Evolutionary conservation across 2,329 filamentous ascomycete genomes (phyloP).

Genomic region (Beauveria brongniartii): DNA sequence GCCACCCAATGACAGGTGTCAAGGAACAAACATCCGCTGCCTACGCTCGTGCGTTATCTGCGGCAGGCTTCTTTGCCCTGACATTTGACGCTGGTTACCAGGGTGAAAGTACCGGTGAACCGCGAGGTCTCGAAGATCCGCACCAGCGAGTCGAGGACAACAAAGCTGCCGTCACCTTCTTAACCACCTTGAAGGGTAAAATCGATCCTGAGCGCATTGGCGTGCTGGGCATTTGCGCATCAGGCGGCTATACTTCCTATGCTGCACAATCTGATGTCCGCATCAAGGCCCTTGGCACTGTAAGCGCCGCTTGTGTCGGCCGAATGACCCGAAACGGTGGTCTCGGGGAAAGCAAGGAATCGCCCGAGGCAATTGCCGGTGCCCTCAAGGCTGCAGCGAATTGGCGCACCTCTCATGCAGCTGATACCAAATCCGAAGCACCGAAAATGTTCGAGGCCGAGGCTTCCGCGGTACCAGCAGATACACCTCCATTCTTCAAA

Average conservation of each 20-base stretch:
- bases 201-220: slow-evolving; percentile 26
- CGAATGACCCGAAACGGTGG: slow-evolving; percentile 17
- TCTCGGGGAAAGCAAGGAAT: slow-evolving; percentile 4
- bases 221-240: slow-evolving; percentile 30
- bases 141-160: slow-evolving; percentile 27
- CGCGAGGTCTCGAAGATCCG: slow-evolving; percentile 29
- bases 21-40: slow-evolving; percentile 29
- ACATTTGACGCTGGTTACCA: slow-evolving; percentile 29
- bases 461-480: neutral
- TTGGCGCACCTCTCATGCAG: slow-evolving; percentile 3
- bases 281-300: slow-evolving; percentile 28
- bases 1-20: slow-evolving; percentile 22
- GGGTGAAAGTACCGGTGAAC: slow-evolving; percentile 27
- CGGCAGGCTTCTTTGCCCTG: slow-evolving; percentile 23
- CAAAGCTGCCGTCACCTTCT: slow-evolving; percentile 26
- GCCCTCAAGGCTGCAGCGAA: slow-evolving; percentile 9
- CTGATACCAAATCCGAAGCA: neutral
- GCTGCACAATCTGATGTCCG: slow-evolving; percentile 28
- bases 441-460: neutral
- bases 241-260: slow-evolving; percentile 27
- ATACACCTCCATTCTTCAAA: slow-evolving; percentile 7
- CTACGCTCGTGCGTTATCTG: slow-evolving; percentile 22
- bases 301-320: slow-evolving; percentile 23
- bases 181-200: slow-evolving; percentile 16
- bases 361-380: neutral